Evolutionary conservation across 495 filamentous ascomycete genomes (phyloP).

Genomic region (Podospora sp.): DNA sequence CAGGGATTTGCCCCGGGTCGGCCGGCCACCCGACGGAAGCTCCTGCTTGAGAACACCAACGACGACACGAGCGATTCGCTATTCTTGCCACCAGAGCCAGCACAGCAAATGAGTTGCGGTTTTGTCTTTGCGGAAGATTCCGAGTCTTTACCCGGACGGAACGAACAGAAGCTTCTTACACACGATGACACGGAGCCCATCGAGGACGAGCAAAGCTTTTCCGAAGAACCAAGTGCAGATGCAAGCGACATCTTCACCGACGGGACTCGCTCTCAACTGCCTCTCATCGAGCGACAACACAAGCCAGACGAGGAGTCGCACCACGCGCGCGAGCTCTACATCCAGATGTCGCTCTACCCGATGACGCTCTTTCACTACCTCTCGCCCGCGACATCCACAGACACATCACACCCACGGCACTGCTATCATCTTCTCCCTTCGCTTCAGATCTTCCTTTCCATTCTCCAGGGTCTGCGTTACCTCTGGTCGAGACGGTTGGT

Average conservation of each 20-base stretch:
- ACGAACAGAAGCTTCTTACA: not conserved
- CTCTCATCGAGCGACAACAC: not conserved
- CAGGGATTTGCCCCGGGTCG: not conserved
- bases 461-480: constrained; percentile 13
- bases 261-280: constrained; percentile 8
- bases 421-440: constrained; percentile 12
- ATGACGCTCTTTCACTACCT: constrained; percentile 17
- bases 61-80: not conserved
- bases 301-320: not conserved
- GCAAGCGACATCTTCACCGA: constrained; percentile 17
- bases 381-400: not conserved
- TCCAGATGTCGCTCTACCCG: constrained; percentile 16
- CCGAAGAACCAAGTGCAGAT: constrained; percentile 4
- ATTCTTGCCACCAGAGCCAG: not conserved
- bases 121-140: constrained; percentile 16
- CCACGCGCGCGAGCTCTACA: constrained; percentile 15
- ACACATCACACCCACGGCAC: constrained; percentile 1
- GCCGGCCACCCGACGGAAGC: not conserved
- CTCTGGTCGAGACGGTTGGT: constrained; percentile 4
- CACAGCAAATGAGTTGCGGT: not conserved
- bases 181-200: not conserved
- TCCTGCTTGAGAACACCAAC: constrained; percentile 11
- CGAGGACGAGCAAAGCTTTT: not conserved
- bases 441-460: constrained; percentile 4
- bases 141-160: not conserved